Evolutionary conservation across 2,329 filamentous ascomycete species (phyloP), one percentile per base, ranked within the genome.

Genomic region (Epichloe hybrida): DNA sequence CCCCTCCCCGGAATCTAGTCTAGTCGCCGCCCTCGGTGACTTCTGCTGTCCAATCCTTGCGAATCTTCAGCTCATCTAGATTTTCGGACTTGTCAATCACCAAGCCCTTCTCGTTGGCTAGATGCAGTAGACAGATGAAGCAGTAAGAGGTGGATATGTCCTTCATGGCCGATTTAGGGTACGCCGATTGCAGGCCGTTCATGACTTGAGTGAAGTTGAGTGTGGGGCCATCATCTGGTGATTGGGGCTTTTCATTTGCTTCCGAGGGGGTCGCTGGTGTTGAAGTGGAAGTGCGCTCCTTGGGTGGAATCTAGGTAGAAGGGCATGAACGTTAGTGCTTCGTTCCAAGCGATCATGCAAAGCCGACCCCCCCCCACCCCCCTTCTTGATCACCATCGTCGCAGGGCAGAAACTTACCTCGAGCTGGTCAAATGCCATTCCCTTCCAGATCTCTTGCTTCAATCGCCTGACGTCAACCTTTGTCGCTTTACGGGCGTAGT

Each of bases 61-160:
- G 72, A 53, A 84, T 83, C 46, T 75, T 71, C 54, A 84, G 67
- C 60, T 84, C 80, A 49, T 70, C 72, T 51, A 84, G 66, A 45
- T 74, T 77, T 41, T 72, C 69, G 11, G 76, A 76, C 58, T 80
- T 80, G 56, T 85, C 77, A 55, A 96, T 85, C 23, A 85, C 75
- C 39, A 96, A 72, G 0, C 90, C 90, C 70, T 94, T 91, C 64
- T 96, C 90, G 68, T 96, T 96, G 53, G 90, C 90, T 60, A 96
- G 65, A 68, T 96, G 90, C 56, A 96, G 71, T 52, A 95, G 70
- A 60, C 87, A 94, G 62, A 98, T 98, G 69, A 97, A 98, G 65
- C 93, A 95, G 68, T 72, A 84, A 55, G 79, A 94, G 0, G 93
- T 98, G 37, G 89, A 95, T 61, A 98, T 97, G 67, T 98, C 93